Base-by-base conservation (phyloP, 2,329 filamentous ascomycete genomes). In the Ophiocordyceps robertsii region DNA sequence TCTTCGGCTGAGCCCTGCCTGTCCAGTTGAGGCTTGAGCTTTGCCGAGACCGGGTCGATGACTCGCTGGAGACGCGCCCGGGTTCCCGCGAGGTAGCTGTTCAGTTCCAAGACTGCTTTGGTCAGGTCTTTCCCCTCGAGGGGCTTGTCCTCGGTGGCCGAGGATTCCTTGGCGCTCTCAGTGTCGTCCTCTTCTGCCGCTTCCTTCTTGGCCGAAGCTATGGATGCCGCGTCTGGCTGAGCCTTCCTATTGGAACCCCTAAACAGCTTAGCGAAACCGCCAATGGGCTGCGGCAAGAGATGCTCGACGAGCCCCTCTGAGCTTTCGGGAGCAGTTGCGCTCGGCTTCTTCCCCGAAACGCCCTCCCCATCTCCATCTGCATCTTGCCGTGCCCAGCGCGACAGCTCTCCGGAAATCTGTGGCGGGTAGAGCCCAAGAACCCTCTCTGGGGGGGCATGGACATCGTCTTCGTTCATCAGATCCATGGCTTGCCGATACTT, bases 401-500 rank as follows among this genome's bases (percentile, higher is more conserved):
- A 88, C 2, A 94, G 63, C 21, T 86, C 78, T 1, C 92, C 92
- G 1, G 90, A 84, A 49, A 98, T 93, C 9, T 79, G 70, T 46
- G 72, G 80, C 2, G 92, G 92, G 52, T 88, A 98, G 10, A 96
- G 64, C 35, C 77, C 77, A 47, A 98, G 79, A 3, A 96, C 92
- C 40, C 85, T 74, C 57, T 93, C 87, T 0, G 92, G 90, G 1
- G 92, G 86, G 0, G 92, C 89, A 52, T 86, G 80, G 3, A 95
- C 87, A 42, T 92, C 83, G 4, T 85, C 85, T 51, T 78, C 75
- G 42, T 77, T 79, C 63, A 96, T 96, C 2, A 98, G 65, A 51
- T 96, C 89, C 65, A 98, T 74, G 1, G 90, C 82, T 40, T 88
- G 81, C 33, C 82, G 75, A 56, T 89, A 98, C 56, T 84, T 93